A percentile compares a stretch with the other conserved stretches of the same genome.
These are phyloP conservation scores for Thoreauomyces humboldtii DNA, from an alignment of 192 early-diverging fungal genomes.

Conservation along the genomic window DNA sequence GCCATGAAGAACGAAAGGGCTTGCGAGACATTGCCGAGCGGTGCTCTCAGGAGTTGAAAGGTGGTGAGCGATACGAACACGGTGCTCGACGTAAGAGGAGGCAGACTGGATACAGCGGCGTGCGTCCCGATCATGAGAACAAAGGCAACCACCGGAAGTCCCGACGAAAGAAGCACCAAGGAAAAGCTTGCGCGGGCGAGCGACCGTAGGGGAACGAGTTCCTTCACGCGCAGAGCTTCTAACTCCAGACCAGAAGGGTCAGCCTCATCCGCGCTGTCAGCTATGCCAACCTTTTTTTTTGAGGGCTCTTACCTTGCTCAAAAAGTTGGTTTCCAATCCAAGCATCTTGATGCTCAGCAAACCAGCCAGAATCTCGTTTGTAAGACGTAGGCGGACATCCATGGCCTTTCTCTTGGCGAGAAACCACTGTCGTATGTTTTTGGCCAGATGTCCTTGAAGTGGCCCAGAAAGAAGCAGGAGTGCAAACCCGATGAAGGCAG, in stretches of 20 bases:
- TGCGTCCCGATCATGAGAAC: background rate
- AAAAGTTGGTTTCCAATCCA: background rate
- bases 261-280: too few relatives aligned
- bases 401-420: background rate
- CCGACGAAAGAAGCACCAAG: background rate
- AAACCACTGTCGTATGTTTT: constrained; percentile 8
- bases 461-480: constrained; percentile 32
- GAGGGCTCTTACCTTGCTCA: background rate
- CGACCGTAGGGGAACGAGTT: background rate
- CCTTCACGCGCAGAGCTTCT: background rate
- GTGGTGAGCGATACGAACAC: background rate
- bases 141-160: background rate
- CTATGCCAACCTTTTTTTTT: too few relatives aligned
- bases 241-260: background rate
- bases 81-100: background rate
- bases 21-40: background rate
- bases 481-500: constrained; percentile 35
- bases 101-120: background rate
- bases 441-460: constrained; percentile 21
- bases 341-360: background rate
- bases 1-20: background rate
- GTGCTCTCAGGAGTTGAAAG: background rate
- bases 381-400: background rate
- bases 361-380: background rate
- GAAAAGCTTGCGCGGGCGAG: background rate